A percentile compares a stretch with the other conserved stretches of the same genome.
Conservation (phyloP, 352 stramenopile genomes). For the Thalassiosira exigua region DNA sequence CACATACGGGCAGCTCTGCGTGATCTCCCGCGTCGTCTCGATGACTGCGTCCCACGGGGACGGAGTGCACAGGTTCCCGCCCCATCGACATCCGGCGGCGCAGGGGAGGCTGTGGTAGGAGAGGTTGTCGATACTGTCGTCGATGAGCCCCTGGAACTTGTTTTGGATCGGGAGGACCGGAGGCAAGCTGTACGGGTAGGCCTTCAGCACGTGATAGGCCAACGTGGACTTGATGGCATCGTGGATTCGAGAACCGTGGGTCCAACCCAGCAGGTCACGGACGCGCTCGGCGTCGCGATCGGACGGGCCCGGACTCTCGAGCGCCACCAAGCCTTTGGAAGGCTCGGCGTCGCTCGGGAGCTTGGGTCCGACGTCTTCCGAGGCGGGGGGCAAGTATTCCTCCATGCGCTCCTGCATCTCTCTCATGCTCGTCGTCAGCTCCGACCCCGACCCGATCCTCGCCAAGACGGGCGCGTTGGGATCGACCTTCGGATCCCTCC, state of each 20-base stretch:
- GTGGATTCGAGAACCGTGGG: conserved; percentile 33
- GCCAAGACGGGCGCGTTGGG: conserved; percentile 37
- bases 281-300: conserved; percentile 34
- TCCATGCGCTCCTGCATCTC: conserved; percentile 45
- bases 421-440: conserved; percentile 55
- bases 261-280: conserved; percentile 55
- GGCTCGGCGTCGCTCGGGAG: background rate
- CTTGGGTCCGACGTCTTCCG: background rate
- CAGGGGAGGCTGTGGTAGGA: conserved; percentile 45
- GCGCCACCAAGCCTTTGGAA: background rate
- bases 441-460: conserved; percentile 47
- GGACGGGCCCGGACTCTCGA: conserved; percentile 23
- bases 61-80: conserved; percentile 28
- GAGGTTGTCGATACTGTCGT: conserved; percentile 31
- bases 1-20: conserved; percentile 65
- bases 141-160: conserved; percentile 26
- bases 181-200: conserved; percentile 51
- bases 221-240: conserved; percentile 53
- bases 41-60: conserved; percentile 58
- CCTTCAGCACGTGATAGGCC: conserved; percentile 53
- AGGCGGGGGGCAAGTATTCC: conserved; percentile 28
- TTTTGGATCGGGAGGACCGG: conserved; percentile 13
- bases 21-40: conserved; percentile 51
- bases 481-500: conserved; percentile 12
- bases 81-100: conserved; percentile 48